Evolutionary conservation across 805 yeast genomes (phyloP), one percentile per base, ranked within the genome.

Genomic region (Pichia ethanolica): DNA sequence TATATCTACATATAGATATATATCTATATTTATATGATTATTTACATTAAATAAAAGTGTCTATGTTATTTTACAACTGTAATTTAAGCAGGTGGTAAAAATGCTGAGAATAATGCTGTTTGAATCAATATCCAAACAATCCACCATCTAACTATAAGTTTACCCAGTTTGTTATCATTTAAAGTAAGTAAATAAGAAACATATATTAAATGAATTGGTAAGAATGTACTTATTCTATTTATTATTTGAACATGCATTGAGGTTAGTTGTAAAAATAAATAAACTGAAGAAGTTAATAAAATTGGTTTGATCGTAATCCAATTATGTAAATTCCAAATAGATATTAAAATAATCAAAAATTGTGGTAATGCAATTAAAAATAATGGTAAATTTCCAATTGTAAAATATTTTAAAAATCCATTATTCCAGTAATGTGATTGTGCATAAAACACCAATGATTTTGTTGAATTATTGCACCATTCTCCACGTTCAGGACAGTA

Each of bases 231-330:
- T 5, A 90, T 77, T 48, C 99, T 73, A 38, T 86, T 88, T 49
- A 91, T 71, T 35, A 90, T 89, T 64, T 91, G 99, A 36, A 84
- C 86, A 64, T 91, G 90, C 79, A 93, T 87, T 46, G 80, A 69
- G 35, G 80, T 69, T 1, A 79, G 30, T 6, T 82, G 79, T 5
- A 85, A 68, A 5, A 78, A 44, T 3, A 82, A 44, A 53, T 82
- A 72, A 0, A 74, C 53, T 4, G 60, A 48, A 51, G 77, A 73
- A 36, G 79, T 69, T 7, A 70, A 43, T 25, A 75, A 59, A 9
- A 78, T 56, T 1, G 81, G 77, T 43, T 46, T 69, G 53, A 59
- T 57, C 37, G 64, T 59, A 20, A 30, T 13, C 44, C 46, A 33
- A 39, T 57, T 47, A 7, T 61, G 51, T 63, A 73, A 75, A 48